Conservation (phyloP, 805 yeast genomes). For the Lipomyces mesembrius region DNA sequence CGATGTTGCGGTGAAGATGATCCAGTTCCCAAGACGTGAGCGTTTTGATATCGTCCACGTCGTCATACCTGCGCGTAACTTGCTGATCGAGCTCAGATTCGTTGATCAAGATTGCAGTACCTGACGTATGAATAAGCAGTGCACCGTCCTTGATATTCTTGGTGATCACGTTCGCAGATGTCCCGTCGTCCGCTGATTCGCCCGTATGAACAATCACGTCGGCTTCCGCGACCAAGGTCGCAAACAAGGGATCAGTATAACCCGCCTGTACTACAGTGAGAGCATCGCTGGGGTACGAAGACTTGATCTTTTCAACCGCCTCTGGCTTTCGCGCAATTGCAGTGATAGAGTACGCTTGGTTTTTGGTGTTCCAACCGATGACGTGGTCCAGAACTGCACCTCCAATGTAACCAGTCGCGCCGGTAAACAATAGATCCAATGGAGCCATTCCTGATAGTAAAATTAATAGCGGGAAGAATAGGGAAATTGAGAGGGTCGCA, state of each 20-base stretch:
- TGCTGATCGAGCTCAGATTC: slow-evolving; percentile 32
- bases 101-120: slow-evolving; percentile 45
- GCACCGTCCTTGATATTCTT: slow-evolving; percentile 40
- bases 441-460: neutral
- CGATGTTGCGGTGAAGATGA: slow-evolving; percentile 48
- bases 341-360: slow-evolving; percentile 9
- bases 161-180: slow-evolving; percentile 41
- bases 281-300: slow-evolving; percentile 28
- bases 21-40: slow-evolving; percentile 42
- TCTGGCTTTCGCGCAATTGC: slow-evolving; percentile 19
- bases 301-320: slow-evolving; percentile 22
- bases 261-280: slow-evolving; percentile 40
- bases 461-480: too few relatives aligned
- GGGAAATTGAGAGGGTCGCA: too few relatives aligned
- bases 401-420: slow-evolving; percentile 32
- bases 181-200: slow-evolving; percentile 42
- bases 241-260: slow-evolving; percentile 40
- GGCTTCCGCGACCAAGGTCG: slow-evolving; percentile 37
- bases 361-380: slow-evolving; percentile 11
- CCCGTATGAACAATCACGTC: slow-evolving; percentile 47
- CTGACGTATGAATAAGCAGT: slow-evolving; percentile 48
- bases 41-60: slow-evolving; percentile 42
- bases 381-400: slow-evolving; percentile 24
- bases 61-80: slow-evolving; percentile 41
- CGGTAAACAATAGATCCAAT: slow-evolving; percentile 20